phyloP scores from a whole-genome alignment of 441 rosid genomes.

The Isatis lusitanica region DNA sequence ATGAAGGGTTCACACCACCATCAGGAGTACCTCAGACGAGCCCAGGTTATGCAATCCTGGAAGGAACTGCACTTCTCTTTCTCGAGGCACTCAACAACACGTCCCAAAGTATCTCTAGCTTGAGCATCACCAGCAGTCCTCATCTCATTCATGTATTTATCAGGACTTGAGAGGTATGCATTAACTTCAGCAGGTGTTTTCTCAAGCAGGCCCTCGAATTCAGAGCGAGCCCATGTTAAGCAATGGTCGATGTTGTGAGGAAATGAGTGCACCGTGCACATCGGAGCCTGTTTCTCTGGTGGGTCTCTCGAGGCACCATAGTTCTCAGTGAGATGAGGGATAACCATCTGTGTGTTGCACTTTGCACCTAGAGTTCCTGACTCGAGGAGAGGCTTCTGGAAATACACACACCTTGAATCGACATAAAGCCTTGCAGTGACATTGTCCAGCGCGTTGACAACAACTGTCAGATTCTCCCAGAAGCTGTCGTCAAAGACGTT shows the following conservation, averaged over 20 bases:
- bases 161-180: conserved; percentile 72
- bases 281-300: conserved; percentile 98
- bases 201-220: conserved; percentile 94
- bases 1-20: not conserved
- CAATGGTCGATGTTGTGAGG: conserved; percentile 98
- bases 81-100: conserved; percentile 83
- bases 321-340: conserved; percentile 94
- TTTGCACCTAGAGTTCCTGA: conserved; percentile 93
- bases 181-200: conserved; percentile 93
- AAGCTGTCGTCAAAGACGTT: conserved; percentile 79
- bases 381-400: conserved; percentile 97
- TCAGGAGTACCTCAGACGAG: conserved; percentile 65
- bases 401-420: conserved; percentile 89
- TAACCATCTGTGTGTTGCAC: conserved; percentile 97
- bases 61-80: conserved; percentile 72
- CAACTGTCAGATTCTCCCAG: conserved; percentile 81
- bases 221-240: conserved; percentile 97
- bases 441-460: conserved; percentile 85
- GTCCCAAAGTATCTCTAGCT: conserved; percentile 83
- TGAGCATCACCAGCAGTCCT: conserved; percentile 90
- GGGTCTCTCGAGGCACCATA: conserved; percentile 98
- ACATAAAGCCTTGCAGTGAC: conserved; percentile 93
- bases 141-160: conserved; percentile 68
- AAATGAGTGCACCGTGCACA: conserved; percentile 98
- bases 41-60: conserved; percentile 91